Percentiles rank a stretch among this genome's conserved stretches.
Evolutionary conservation across 31 red algal species (phyloP).

Genomic region (Porphyra umbilicalis): DNA sequence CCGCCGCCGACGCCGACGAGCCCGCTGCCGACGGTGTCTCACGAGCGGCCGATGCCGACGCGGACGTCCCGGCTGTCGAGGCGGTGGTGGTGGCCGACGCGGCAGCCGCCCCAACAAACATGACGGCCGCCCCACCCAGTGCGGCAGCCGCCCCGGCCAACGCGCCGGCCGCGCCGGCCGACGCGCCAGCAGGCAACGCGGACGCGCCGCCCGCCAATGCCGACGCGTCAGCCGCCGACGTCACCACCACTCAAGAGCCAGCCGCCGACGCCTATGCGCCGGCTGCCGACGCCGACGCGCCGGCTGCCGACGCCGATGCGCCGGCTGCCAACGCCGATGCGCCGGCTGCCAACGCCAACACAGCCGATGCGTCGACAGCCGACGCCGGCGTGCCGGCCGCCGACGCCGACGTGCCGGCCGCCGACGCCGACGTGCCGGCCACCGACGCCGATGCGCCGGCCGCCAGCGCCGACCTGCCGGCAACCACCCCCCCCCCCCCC

Average conservation of each 20-base stretch:
- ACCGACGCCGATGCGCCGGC: neutral
- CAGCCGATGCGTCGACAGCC: too few species aligned
- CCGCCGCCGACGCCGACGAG: neutral
- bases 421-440: neutral
- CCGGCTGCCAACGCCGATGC: neutral
- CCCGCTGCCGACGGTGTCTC: neutral
- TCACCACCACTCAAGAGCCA: neutral
- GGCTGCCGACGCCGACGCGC: too few species aligned
- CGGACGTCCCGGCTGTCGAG: too few species aligned
- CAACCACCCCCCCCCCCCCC: neutral
- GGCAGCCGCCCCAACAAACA: too few species aligned
- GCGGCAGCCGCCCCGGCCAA: neutral
- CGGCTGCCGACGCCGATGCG: neutral
- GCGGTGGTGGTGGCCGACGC: too few species aligned
- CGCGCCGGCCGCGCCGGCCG: neutral
- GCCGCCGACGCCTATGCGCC: neutral
- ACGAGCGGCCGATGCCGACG: too few species aligned
- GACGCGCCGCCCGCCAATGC: too few species aligned
- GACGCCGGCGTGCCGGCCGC: too few species aligned
- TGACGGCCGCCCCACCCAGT: neutral
- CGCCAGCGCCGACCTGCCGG: neutral
- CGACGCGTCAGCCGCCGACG: neutral
- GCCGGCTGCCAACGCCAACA: neutral
- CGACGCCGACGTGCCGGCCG: neutral
- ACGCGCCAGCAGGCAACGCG: neutral